phyloP scores from a whole-genome alignment of 805 yeast species.

The Candida oleophila region DNA sequence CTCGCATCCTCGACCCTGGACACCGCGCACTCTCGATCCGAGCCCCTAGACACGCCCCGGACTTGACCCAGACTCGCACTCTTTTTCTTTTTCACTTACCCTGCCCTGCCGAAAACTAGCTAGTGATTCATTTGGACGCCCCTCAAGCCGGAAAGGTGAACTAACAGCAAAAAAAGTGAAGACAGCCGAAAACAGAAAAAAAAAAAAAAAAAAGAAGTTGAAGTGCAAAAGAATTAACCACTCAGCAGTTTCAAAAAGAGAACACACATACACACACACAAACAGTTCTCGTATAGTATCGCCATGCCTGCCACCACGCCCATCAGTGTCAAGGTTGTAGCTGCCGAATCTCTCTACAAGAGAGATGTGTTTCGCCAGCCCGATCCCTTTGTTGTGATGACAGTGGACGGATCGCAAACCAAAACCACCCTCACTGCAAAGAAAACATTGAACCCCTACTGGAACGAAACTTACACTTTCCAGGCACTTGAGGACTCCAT shows the following conservation, averaged over 20 bases:
- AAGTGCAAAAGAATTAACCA: too few species aligned
- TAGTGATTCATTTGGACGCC: too few species aligned
- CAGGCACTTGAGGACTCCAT: conserved; percentile 77
- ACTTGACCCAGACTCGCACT: too few species aligned
- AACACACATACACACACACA: too few species aligned
- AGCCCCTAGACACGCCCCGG: too few species aligned
- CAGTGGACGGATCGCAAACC: conserved; percentile 97
- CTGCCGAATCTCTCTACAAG: conserved; percentile 93
- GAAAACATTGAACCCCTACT: conserved; percentile 92
- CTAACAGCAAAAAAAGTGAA: neutral
- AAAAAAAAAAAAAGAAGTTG: too few species aligned
- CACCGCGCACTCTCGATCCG: too few species aligned
- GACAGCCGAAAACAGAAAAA: conserved; percentile 1
- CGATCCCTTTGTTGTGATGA: conserved; percentile 95
- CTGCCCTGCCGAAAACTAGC: too few species aligned
- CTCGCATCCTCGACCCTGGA: too few species aligned
- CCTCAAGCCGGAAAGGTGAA: neutral
- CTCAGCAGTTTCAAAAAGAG: too few species aligned
- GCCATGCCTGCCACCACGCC: conserved; percentile 15
- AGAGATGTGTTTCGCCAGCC: conserved; percentile 95
- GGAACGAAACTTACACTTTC: conserved; percentile 92
- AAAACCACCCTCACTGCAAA: conserved; percentile 92
- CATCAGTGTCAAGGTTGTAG: conserved; percentile 75
- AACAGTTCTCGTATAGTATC: too few species aligned
- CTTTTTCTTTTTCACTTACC: too few species aligned